Evolutionary conservation across 768 basidiomycete species (phyloP), one percentile per base, ranked within the genome.

Genomic region (Naganishia antarctica): DNA sequence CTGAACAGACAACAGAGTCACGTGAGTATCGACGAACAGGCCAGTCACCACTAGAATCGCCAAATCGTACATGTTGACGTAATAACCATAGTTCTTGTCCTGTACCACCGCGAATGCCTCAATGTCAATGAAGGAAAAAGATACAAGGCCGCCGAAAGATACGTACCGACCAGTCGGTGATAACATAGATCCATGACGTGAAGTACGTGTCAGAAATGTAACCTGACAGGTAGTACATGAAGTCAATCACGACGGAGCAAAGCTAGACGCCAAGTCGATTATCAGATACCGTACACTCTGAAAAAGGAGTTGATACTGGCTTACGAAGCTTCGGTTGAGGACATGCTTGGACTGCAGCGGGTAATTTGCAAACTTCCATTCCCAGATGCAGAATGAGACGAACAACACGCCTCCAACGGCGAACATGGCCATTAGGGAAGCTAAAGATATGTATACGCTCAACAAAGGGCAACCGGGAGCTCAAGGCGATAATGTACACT

Each of bases 341-440:
- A 79, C 71, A 31, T 78, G 76, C 47, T 67, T 66, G 25, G 79
- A 74, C 71, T 78, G 73, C 65, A 79, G 64, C 7, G 79, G 79
- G 62, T 75, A 70, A 48, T 68, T 69, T n/a, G 79, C 78, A 53
- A 71, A 73, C 21, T 67, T 64, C 65, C 70, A 66, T 47, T 80
- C 79, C 73, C 75, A 80, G n/a, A 73, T 37, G 16, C 61, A 68
- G 66, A 76, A 77, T 25, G 67, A 69, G 49, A 79, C 68, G 63
- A 84, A 72, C 37, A 81, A 69, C 12, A 83, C 49, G 9, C 73
- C 76, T 25, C 83, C 83, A 34, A 84, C 71, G 53, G 81, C 73
- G 60, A 84, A 78, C 71, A 77, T 79, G 26, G 71, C 81, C 60
- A 85, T 82, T 59, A 84, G 49, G 2, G 67, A 69, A 13, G 70